Conservation (phyloP, 2,329 filamentous ascomycete species). For the Epichloe glyceriae region DNA sequence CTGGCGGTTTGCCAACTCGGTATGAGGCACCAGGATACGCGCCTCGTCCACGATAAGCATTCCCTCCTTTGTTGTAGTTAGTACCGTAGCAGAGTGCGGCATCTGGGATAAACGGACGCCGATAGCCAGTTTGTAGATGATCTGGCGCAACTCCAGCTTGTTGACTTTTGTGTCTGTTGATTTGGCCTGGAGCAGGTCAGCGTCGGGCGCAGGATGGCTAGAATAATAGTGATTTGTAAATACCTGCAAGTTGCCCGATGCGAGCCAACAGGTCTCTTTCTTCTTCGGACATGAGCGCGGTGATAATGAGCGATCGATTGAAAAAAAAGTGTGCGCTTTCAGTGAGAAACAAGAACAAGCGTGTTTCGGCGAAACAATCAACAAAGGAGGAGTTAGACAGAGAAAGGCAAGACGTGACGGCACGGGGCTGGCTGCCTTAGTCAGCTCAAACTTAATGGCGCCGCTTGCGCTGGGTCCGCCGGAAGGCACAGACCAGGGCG, state of each 20-base stretch:
- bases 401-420: background rate
- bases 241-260: slow-evolving; percentile 40
- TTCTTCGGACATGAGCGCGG: slow-evolving; percentile 31
- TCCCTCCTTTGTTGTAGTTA: slow-evolving; percentile 3
- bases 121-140: slow-evolving; percentile 18
- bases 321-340: background rate
- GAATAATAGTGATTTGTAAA: slow-evolving; percentile 7
- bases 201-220: slow-evolving; percentile 2
- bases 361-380: background rate
- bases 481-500: no score
- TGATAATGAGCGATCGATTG: background rate
- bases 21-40: slow-evolving; percentile 23
- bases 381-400: background rate
- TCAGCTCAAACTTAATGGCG: no score
- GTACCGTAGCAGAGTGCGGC: background rate
- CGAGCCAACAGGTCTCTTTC: slow-evolving; percentile 40
- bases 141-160: slow-evolving; percentile 27
- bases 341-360: background rate
- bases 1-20: slow-evolving; percentile 22
- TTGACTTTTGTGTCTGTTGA: slow-evolving; percentile 65
- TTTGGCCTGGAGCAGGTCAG: slow-evolving; percentile 46
- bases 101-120: slow-evolving; percentile 20
- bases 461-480: background rate
- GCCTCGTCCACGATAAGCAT: slow-evolving; percentile 9
- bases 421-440: background rate